These are phyloP conservation scores for Porphyra umbilicalis DNA, from an alignment of 31 red algal genomes.

Conservation along the genomic window DNA sequence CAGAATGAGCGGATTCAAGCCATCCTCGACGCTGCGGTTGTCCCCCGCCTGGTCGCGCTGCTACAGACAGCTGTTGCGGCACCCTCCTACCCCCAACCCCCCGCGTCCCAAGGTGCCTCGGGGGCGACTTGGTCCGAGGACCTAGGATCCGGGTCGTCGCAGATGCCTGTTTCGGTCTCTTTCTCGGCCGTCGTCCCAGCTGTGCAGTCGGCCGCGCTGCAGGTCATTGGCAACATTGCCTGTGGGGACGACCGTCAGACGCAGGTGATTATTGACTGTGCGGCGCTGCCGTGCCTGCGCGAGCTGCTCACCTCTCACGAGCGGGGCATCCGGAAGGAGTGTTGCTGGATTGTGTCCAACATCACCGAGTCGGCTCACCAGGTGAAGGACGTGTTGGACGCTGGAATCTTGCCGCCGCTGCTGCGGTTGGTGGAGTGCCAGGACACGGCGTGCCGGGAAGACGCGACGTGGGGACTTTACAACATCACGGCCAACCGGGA, in stretches of 20 bases:
- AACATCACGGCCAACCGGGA: constrained; percentile 87
- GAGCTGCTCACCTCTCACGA: constrained; percentile 72
- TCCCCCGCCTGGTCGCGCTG: constrained; percentile 70
- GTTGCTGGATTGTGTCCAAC: constrained; percentile 98
- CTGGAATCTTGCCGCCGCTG: constrained; percentile 80
- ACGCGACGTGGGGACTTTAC: constrained; percentile 95
- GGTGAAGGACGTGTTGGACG: constrained; percentile 85
- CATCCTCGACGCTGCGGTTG: constrained; percentile 87
- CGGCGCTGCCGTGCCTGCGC: constrained; percentile 77
- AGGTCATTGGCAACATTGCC: constrained; percentile 96
- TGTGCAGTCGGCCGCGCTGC: constrained; percentile 82
- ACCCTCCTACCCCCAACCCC: constrained; percentile 9
- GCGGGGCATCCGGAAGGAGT: constrained; percentile 88
- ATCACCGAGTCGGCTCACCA: constrained; percentile 98
- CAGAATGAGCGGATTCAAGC: constrained; percentile 97
- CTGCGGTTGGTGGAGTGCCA: constrained; percentile 76
- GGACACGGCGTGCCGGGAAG: constrained; percentile 84
- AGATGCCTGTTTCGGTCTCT: constrained; percentile 26
- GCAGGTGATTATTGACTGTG: constrained; percentile 96
- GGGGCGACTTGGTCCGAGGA: background rate
- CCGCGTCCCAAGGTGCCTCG: constrained; percentile 12
- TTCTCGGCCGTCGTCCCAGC: constrained; percentile 9
- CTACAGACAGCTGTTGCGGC: constrained; percentile 17
- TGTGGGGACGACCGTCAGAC: constrained; percentile 98
- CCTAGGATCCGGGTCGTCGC: background rate